Conservation (phyloP, 2,329 filamentous ascomycete species). For the Triangularia verruculosa region DNA sequence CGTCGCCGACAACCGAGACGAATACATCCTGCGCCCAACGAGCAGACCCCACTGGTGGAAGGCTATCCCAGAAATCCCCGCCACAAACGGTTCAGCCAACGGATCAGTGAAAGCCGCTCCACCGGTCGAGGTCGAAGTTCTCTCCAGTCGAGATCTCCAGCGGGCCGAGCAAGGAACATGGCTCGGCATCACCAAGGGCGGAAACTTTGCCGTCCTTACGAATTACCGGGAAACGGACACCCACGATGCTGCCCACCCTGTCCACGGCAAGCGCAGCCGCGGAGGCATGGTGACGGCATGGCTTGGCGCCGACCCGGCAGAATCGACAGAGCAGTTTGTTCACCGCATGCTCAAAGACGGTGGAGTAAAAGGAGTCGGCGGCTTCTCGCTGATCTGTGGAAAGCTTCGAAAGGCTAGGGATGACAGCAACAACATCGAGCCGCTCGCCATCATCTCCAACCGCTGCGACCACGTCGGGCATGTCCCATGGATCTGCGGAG, state of each 20-base stretch:
- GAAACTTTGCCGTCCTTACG: constrained; percentile 62
- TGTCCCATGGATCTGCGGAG: constrained; percentile 57
- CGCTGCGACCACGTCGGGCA: constrained; percentile 50
- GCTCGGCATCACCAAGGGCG: constrained; percentile 60
- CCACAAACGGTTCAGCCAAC: constrained; percentile 15
- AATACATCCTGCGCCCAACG: constrained; percentile 63
- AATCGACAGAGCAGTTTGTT: constrained; percentile 50
- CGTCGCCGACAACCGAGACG: constrained; percentile 75
- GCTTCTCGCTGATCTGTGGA: constrained; percentile 65
- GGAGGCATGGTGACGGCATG: constrained; percentile 64
- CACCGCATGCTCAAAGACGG: constrained; percentile 49
- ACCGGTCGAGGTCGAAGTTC: constrained; percentile 38
- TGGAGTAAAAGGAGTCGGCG: constrained; percentile 59
- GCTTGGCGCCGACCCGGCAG: constrained; percentile 50
- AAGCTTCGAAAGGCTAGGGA: constrained; percentile 44
- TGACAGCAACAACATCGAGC: constrained; percentile 36
- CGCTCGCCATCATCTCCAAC: constrained; percentile 62
- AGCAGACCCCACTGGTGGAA: constrained; percentile 64
- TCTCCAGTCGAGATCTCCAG: constrained; percentile 61
- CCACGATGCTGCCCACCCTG: constrained; percentile 49
- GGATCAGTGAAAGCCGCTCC: constrained; percentile 1
- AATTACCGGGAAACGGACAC: constrained; percentile 60
- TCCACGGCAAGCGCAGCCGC: constrained; percentile 55
- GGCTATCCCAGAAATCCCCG: constrained; percentile 36
- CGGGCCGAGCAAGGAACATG: constrained; percentile 62